Base-by-base conservation (phyloP, 1,284 basidiomycete genomes). In the Quambalaria eucalypti region DNA sequence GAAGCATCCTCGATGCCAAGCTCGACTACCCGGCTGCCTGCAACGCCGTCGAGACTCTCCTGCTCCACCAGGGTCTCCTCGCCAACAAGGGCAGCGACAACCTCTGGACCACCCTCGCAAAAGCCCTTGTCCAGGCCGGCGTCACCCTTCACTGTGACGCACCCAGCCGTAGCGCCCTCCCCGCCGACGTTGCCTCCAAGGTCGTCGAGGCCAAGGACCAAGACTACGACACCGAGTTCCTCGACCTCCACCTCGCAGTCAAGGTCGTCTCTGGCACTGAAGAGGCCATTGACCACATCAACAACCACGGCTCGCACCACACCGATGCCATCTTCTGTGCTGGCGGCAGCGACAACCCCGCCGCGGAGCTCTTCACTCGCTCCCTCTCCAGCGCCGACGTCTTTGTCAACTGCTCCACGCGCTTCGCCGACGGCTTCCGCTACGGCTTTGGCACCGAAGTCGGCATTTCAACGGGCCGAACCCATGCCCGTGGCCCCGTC, bases 361-460 rank as follows among this genome's bases (percentile, higher is more conserved):
- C 66, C 9, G 88, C 86, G 33, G 81, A 83, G 21, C 80, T 79
- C 25, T 99, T 97, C 79, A 88, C 86, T 67, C 81, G 86, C 23
- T 87, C 87, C 1, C 85, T 98, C 26, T 90, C 93, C 76, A 88
- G 86, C 1, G 88, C 95, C 1, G 91, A 92, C 50, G 89, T 89
- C 7, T 98, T 88, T 69, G 83, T 96, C 61, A 99, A 99, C 69
- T 89, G 91, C 2, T 88, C 86, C 62, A 95, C 95, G 7, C 83
- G 95, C 47, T 98, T 99, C 71, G 87, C 92, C 0, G 95, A 99
- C 76, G 95, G 95, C 1, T 97, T 93, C 78, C 79, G 95, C 54
- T 99, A 91, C 76, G 95, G 95, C 0, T 89, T 96, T 63, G 95
- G 95, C 1, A 93, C 95, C 1, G 95, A 98, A 77, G 93, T 99